Percentiles rank a stretch among this genome's conserved stretches.
Conservation (phyloP, 768 basidiomycete species). For the Amylocystis lapponica region DNA sequence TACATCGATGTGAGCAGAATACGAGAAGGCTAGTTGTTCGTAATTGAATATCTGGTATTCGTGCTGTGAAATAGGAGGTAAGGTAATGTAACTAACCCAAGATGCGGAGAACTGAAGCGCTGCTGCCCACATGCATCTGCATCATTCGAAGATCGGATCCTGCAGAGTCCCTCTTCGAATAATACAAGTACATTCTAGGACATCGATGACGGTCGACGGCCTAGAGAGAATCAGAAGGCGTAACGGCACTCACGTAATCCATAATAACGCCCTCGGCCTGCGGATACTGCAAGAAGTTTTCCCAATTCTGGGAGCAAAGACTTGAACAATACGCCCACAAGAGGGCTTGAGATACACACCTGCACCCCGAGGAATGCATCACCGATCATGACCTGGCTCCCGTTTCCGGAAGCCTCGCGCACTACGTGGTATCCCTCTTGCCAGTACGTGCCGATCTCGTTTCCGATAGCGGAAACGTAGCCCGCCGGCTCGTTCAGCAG, state of each 20-base stretch:
- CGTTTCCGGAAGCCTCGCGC: slow-evolving; percentile 39
- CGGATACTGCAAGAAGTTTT: slow-evolving; percentile 49
- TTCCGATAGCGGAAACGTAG: slow-evolving; percentile 39
- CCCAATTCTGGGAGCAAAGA: slow-evolving; percentile 42
- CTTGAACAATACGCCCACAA: neutral
- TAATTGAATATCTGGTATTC: slow-evolving; percentile 72
- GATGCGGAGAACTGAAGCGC: too few relatives aligned
- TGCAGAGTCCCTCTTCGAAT: too few relatives aligned
- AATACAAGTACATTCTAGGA: too few relatives aligned
- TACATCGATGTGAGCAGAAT: slow-evolving; percentile 53
- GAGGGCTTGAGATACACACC: slow-evolving; percentile 26
- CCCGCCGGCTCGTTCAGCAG: slow-evolving; percentile 67
- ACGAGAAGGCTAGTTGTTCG: slow-evolving; percentile 45
- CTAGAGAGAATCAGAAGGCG: too few relatives aligned
- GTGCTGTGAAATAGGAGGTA: slow-evolving; percentile 35
- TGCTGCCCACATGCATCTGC: too few relatives aligned
- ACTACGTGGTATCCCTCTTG: slow-evolving; percentile 54
- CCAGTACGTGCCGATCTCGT: slow-evolving; percentile 50
- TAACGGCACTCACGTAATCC: slow-evolving; percentile 48
- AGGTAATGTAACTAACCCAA: too few relatives aligned
- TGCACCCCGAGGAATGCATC: slow-evolving; percentile 63
- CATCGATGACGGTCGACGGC: too few relatives aligned
- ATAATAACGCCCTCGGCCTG: slow-evolving; percentile 54
- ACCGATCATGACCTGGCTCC: slow-evolving; percentile 62
- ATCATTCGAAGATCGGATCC: too few relatives aligned